A percentile compares a stretch with the other conserved stretches of the same genome.
Evolutionary conservation across 2,329 filamentous ascomycete genomes (phyloP).

Genomic region (Sporothrix inflata): DNA sequence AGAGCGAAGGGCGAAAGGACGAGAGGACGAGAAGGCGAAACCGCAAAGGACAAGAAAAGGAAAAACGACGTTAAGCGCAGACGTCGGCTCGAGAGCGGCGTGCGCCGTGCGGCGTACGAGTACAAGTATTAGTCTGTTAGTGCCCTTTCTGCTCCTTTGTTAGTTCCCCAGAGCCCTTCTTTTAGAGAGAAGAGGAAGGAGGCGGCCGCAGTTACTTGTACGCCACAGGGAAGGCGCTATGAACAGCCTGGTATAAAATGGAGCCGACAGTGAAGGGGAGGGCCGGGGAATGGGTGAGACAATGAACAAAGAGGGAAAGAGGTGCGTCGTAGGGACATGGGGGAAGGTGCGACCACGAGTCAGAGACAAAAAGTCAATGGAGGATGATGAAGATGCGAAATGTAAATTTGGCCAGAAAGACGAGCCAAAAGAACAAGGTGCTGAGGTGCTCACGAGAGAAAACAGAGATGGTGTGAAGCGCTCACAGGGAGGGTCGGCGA

Average conservation of each 20-base stretch:
- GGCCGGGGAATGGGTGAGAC: neutral
- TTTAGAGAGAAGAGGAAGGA: too few species aligned
- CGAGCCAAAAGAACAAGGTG: neutral
- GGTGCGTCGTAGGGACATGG: neutral
- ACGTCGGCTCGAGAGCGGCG: too few species aligned
- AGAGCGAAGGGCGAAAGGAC: neutral
- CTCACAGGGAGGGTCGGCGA: neutral
- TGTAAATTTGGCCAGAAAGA: neutral
- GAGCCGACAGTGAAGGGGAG: neutral
- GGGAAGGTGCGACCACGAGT: neutral
- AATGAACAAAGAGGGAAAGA: conserved; percentile 15
- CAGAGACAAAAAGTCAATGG: neutral
- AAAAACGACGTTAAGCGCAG: neutral
- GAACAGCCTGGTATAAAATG: conserved; percentile 6
- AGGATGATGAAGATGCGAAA: neutral
- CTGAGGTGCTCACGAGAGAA: neutral
- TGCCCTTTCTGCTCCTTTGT: neutral
- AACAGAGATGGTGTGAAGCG: conserved; percentile 1
- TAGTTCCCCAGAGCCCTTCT: neutral
- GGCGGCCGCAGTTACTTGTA: neutral
- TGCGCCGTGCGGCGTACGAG: neutral
- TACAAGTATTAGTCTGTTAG: neutral
- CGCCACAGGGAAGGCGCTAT: conserved; percentile 10
- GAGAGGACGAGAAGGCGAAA: neutral
- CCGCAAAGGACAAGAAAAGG: neutral